A percentile compares a stretch with the other conserved stretches of the same genome.
phyloP scores from a whole-genome alignment of 345 rosid species.

The Citrus inodora region DNA sequence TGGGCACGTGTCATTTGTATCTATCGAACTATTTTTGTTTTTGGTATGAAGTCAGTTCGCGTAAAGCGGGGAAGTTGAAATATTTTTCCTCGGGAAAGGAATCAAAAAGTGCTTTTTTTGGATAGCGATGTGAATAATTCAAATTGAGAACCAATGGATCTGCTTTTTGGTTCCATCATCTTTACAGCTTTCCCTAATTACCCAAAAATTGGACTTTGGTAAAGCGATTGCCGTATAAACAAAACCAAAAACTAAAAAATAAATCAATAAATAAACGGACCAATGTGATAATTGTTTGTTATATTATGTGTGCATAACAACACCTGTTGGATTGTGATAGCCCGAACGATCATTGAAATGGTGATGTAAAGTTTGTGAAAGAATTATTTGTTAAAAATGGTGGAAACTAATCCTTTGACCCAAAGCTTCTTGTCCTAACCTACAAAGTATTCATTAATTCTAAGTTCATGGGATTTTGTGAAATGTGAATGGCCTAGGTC shows the following conservation, averaged over 20 bases:
- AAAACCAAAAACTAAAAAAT: too few relatives aligned
- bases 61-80: neutral
- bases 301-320: too few relatives aligned
- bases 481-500: neutral
- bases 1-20: too few relatives aligned
- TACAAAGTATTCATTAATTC: too few relatives aligned
- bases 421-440: neutral
- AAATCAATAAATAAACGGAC: too few relatives aligned
- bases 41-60: conserved; percentile 8
- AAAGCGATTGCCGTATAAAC: neutral
- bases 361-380: too few relatives aligned
- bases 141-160: neutral
- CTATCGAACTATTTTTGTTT: neutral
- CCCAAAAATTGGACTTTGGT: neutral
- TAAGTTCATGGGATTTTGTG: neutral
- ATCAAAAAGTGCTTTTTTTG: neutral
- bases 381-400: neutral
- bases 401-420: neutral
- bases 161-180: neutral
- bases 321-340: too few relatives aligned
- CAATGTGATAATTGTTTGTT: too few relatives aligned
- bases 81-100: neutral
- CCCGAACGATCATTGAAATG: too few relatives aligned
- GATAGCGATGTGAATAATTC: neutral
- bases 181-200: neutral